Base-by-base conservation (phyloP, 805 yeast genomes). In the Tetrapisispora pingtungensis region DNA sequence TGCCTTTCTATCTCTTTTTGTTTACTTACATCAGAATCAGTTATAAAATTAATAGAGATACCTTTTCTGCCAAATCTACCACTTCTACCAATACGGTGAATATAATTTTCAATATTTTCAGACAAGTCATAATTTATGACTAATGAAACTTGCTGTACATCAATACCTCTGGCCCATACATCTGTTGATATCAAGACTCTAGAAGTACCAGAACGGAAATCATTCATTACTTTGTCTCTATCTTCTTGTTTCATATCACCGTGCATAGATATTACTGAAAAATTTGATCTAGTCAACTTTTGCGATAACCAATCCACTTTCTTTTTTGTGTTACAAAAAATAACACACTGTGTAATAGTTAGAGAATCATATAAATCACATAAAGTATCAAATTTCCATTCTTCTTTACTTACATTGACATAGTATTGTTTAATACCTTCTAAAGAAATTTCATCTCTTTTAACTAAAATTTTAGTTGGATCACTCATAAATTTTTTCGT, bases 51-150 rank as follows among this genome's bases (percentile, higher is more conserved):
- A 65, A 90, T 84, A 49, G 97, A 97, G 50, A 86, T 90, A 74
- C 98, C 98, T 72, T 89, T 90, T 69, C 98, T 80, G 65, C 98
- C 98, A 74, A 90, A 90, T 69, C 98, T 81, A 61, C 98, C 98
- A 57, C 95, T 86, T 72, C 98, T 81, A 68, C 98, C 98, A 60
- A 90, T 94, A 72, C 98, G 79, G 72, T 90, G 98, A 60, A 90
- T 84, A 67, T 93, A 90, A 73, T 86, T 89, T 69, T 89, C 96
- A 67, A 84, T 80, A 72, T 82, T 84, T 54, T 78, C 74, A 36
- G 97, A 97, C 57, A 89, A 70, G 68, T 89, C 97, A 71, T 87
- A 89, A 74, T 89, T 89, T 54, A 89, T 85, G 51, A 89, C 97
- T 55, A 90, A 75, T 28, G 96, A 87, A 46, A 89, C 96, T 71